These are phyloP conservation scores for Leccinellum albellum DNA, from an alignment of 768 basidiomycete species.

Conservation along the genomic window DNA sequence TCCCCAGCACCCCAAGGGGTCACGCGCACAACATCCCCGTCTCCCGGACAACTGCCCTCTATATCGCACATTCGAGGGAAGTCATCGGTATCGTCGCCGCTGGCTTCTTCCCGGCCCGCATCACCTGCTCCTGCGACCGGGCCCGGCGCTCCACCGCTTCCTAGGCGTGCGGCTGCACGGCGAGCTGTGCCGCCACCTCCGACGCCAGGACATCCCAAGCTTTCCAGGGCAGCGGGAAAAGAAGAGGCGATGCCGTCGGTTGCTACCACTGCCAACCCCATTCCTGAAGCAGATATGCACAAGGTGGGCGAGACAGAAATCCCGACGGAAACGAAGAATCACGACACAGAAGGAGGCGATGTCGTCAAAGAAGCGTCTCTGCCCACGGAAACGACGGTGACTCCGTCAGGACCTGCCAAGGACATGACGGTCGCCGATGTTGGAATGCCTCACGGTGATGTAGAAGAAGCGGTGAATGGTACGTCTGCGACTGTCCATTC, in stretches of 20 bases:
- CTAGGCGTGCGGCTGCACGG: slow-evolving; percentile 61
- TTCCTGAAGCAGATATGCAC: not conserved
- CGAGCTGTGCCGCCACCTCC: slow-evolving; percentile 29
- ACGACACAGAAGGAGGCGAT: not conserved
- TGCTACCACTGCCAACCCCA: not conserved
- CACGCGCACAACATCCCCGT: slow-evolving; percentile 9
- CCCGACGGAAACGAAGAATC: slow-evolving; percentile 1
- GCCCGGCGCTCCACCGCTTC: slow-evolving; percentile 51
- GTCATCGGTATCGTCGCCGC: slow-evolving; percentile 19
- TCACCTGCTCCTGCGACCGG: slow-evolving; percentile 32
- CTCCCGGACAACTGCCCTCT: slow-evolving; percentile 6
- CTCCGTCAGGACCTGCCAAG: not conserved
- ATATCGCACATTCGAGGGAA: slow-evolving; percentile 17
- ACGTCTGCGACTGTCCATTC: not conserved
- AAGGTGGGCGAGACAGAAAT: not conserved
- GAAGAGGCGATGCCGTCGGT: not conserved
- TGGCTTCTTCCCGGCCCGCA: slow-evolving; percentile 33
- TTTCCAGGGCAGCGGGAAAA: not conserved
- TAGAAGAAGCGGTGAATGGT: not conserved
- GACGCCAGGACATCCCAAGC: not conserved
- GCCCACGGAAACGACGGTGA: not conserved
- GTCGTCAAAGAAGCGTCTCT: not conserved
- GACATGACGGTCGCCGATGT: not conserved
- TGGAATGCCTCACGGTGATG: not conserved
- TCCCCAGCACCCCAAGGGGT: slow-evolving; percentile 19